Evolutionary conservation across 768 basidiomycete genomes (phyloP), one percentile per base, ranked within the genome.

Genomic region (Psilocybe cyanescens): DNA sequence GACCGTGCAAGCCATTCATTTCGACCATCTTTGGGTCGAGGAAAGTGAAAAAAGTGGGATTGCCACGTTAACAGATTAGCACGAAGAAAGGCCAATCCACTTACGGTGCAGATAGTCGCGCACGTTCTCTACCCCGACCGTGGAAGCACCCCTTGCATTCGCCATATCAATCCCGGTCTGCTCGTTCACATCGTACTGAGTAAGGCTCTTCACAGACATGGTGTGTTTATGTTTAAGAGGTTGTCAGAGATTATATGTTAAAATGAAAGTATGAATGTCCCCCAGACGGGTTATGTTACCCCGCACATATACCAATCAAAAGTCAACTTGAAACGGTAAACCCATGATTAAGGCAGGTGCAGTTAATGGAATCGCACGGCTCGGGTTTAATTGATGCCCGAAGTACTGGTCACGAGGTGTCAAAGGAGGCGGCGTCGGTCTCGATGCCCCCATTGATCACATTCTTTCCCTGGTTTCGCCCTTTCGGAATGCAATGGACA

Each of bases 91-190:
- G 8, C 16, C 41, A 8, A 24, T 3, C 24, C 16, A 74, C 79
- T 75, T 55, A 85, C 87, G 77, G 67, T 86, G 79, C 14, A 89
- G 65, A 61, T 85, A 81, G 58, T 82, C 70, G 48, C 82, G 77
- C 3, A 86, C 70, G n/a, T 64, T 70, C 39, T 73, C 69, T 9
- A 84, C 67, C 45, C 80, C 72, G 47, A 88, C 70, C 1, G 81
- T 76, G 11, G 83, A 73, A 11, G 57, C 70, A n/a, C 65, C 68
- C 30, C 87, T 75, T 0, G 87, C 86, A 16, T 71, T 71, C 35
- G 66, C 68, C 82, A 90, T 83, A 65, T 89, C 88, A 47, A 78
- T 65, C 2, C 66, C 77, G 9, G 82, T 86, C 66, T 82, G 83
- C 29, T 72, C 77, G 55, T 77, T 83, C 41, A 76, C 64, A 68